Conservation (phyloP, 805 yeast species). For the Sporopachydermia quercuum region DNA sequence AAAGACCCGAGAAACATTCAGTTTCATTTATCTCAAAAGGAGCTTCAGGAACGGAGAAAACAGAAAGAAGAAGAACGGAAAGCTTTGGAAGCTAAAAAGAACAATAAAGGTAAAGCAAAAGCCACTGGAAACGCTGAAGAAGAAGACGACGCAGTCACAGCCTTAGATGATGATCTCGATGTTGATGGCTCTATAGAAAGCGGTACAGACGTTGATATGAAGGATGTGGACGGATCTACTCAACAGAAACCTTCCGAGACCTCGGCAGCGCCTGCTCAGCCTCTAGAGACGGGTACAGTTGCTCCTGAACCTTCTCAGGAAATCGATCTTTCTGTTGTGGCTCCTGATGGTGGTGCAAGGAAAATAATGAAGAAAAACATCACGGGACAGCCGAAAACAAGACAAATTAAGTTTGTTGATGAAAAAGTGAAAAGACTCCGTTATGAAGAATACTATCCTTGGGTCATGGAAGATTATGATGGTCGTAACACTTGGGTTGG, state of each 20-base stretch:
- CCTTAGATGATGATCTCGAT: conserved; percentile 6
- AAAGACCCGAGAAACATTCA: conserved; percentile 89
- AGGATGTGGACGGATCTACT: conserved; percentile 11
- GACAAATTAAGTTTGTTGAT: conserved; percentile 68
- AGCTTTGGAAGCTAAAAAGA: conserved; percentile 9
- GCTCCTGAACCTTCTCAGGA: conserved; percentile 18
- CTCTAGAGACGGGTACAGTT: conserved; percentile 23
- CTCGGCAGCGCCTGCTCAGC: conserved; percentile 13
- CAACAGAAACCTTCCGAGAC: no score
- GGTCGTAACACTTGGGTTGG: conserved; percentile 93
- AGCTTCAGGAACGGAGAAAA: conserved; percentile 24
- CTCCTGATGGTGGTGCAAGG: conserved; percentile 87
- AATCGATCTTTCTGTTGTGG: conserved; percentile 39
- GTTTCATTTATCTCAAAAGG: conserved; percentile 53
- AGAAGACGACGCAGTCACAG: conserved; percentile 10
- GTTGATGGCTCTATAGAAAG: conserved; percentile 9
- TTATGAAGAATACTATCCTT: conserved; percentile 93
- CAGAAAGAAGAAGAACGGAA: conserved; percentile 23
- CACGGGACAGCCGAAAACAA: conserved; percentile 56
- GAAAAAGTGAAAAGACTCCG: conserved; percentile 73
- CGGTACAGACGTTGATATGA: conserved; percentile 16
- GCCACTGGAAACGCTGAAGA: conserved; percentile 12
- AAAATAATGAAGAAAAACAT: conserved; percentile 35
- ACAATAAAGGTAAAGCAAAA: conserved; percentile 10
- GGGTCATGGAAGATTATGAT: conserved; percentile 96